A percentile compares a stretch with the other conserved stretches of the same genome.
phyloP scores from a whole-genome alignment of 371 early-diverging fungal species.

The Entomophthora muscae region DNA sequence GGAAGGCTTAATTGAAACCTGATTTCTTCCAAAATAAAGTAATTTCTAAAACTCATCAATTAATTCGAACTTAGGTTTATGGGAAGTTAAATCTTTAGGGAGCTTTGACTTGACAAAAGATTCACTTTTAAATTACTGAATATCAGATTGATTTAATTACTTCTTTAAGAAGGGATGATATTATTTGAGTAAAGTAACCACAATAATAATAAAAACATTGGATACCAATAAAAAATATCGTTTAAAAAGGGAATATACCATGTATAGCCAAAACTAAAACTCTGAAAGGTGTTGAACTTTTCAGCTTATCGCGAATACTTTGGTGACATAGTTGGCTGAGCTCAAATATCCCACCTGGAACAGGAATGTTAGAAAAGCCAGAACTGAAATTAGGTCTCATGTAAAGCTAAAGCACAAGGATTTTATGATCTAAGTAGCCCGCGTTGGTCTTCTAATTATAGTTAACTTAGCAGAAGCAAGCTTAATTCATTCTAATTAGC shows the following conservation, averaged over 20 bases:
- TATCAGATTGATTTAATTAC: neutral
- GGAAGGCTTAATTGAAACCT: neutral
- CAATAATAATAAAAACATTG: neutral
- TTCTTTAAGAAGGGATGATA: neutral
- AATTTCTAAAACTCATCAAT: neutral
- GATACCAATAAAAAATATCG: neutral
- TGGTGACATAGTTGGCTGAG: neutral
- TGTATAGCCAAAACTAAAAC: neutral
- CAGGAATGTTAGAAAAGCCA: too few relatives aligned
- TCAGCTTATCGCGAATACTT: neutral
- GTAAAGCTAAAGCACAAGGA: too few relatives aligned
- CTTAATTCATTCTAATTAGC: too few relatives aligned
- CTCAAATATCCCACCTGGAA: neutral
- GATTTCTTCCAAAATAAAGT: neutral
- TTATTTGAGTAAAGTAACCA: neutral
- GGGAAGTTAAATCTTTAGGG: neutral
- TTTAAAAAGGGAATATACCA: neutral
- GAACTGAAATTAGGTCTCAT: too few relatives aligned
- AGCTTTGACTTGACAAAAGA: too few relatives aligned
- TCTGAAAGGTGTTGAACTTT: neutral
- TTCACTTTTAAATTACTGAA: neutral
- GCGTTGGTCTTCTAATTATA: too few relatives aligned
- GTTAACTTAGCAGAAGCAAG: too few relatives aligned
- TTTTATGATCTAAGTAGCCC: too few relatives aligned
- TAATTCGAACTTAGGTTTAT: neutral